phyloP scores from a whole-genome alignment of 768 basidiomycete species.

The Tulasnella sp. region DNA sequence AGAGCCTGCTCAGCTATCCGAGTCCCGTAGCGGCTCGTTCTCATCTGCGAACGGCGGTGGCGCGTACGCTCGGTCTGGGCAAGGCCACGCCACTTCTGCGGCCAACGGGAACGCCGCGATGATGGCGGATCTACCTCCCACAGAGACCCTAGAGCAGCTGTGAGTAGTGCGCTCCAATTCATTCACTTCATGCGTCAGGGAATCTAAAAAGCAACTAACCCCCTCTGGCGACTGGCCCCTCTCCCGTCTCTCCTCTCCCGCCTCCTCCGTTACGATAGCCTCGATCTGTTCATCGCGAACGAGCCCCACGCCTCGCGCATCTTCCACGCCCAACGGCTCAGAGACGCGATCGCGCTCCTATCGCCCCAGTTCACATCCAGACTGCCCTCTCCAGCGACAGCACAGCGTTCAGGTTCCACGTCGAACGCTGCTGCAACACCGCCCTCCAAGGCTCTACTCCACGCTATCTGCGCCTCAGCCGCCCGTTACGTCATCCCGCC shows the following conservation, averaged over 20 bases:
- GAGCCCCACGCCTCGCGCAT: conserved; percentile 28
- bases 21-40: no score
- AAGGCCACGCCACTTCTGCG: neutral
- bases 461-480: conserved; percentile 29
- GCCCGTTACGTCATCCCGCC: conserved; percentile 27
- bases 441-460: conserved; percentile 24
- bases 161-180: neutral
- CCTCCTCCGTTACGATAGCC: neutral
- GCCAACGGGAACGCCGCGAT: neutral
- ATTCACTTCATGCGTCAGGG: no score
- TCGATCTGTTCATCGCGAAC: conserved; percentile 17
- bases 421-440: no score
- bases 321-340: neutral
- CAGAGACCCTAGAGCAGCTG: conserved; percentile 7
- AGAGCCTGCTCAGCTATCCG: no score
- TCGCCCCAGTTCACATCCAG: conserved; percentile 14
- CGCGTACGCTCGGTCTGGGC: no score
- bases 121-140: conserved; percentile 7
- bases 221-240: no score
- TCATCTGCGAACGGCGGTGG: no score
- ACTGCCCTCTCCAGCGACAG: neutral
- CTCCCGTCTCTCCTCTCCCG: neutral
- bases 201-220: neutral
- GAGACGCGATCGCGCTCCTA: neutral
- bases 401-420: no score